Conservation (phyloP, 2,329 filamentous ascomycete genomes). For the Metarhizium humberi region DNA sequence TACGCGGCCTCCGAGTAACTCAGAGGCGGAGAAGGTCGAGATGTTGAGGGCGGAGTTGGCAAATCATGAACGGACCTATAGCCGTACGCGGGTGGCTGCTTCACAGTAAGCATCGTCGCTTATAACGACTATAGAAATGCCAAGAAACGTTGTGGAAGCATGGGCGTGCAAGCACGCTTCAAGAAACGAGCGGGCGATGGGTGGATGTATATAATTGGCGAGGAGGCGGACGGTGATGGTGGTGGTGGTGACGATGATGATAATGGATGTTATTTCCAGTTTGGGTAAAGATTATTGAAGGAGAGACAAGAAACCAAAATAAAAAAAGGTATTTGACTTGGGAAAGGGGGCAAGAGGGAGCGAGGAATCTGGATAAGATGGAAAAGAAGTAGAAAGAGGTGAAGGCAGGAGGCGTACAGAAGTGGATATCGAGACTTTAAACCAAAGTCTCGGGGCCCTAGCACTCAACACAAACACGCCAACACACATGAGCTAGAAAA, state of each 20-base stretch:
- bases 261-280: not conserved
- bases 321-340: not conserved
- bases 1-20: slow-evolving; percentile 37
- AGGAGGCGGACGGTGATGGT: not conserved
- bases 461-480: not conserved
- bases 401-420: slow-evolving; percentile 14
- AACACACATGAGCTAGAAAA: not conserved
- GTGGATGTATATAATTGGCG: not conserved
- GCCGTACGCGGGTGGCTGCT: slow-evolving; percentile 50
- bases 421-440: slow-evolving; percentile 10
- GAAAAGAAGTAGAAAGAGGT: slow-evolving; percentile 11
- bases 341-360: not conserved
- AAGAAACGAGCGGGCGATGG: not conserved
- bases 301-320: slow-evolving; percentile 7
- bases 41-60: slow-evolving; percentile 47
- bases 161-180: slow-evolving; percentile 11
- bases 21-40: slow-evolving; percentile 45
- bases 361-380: not conserved
- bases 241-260: slow-evolving; percentile 1
- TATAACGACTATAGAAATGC: slow-evolving; percentile 12
- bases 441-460: not conserved
- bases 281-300: slow-evolving; percentile 2
- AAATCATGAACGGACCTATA: slow-evolving; percentile 54
- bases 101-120: slow-evolving; percentile 51
- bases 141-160: slow-evolving; percentile 17